Conservation (phyloP, 202 grass and related monocot species). For the Hordeum pubiflorum region DNA sequence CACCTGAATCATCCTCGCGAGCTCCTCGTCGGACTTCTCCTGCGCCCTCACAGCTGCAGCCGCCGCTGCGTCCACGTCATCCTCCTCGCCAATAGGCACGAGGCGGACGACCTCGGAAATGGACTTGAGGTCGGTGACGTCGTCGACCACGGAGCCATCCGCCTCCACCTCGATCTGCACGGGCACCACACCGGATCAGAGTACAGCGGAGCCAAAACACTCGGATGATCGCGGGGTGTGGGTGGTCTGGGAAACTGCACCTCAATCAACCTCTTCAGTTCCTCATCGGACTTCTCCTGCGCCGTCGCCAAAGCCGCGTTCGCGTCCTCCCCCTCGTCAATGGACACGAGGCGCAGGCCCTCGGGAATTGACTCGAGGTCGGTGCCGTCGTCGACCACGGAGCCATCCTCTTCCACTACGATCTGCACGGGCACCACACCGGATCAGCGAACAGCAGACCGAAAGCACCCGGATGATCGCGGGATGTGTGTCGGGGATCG, state of each 20-base stretch:
- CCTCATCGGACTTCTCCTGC: slow-evolving; percentile 66
- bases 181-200: neutral
- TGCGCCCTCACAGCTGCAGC: slow-evolving; percentile 28
- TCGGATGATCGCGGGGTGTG: neutral
- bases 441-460: neutral
- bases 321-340: slow-evolving; percentile 4
- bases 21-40: slow-evolving; percentile 71
- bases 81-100: slow-evolving; percentile 17
- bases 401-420: slow-evolving; percentile 44
- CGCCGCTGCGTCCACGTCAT: neutral
- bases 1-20: slow-evolving; percentile 67
- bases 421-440: slow-evolving; percentile 28
- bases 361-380: slow-evolving; percentile 43
- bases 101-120: slow-evolving; percentile 42
- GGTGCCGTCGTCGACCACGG: slow-evolving; percentile 39
- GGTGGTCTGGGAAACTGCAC: neutral
- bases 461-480: neutral
- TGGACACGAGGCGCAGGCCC: slow-evolving; percentile 32
- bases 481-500: neutral
- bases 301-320: neutral
- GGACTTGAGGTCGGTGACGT: slow-evolving; percentile 49
- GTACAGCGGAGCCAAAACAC: neutral
- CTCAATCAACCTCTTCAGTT: slow-evolving; percentile 61
- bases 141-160: slow-evolving; percentile 40
- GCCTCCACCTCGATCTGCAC: slow-evolving; percentile 64